These are phyloP conservation scores for Biscogniauxia sp. DNA, from an alignment of 2,329 filamentous ascomycete genomes.

Conservation along the genomic window DNA sequence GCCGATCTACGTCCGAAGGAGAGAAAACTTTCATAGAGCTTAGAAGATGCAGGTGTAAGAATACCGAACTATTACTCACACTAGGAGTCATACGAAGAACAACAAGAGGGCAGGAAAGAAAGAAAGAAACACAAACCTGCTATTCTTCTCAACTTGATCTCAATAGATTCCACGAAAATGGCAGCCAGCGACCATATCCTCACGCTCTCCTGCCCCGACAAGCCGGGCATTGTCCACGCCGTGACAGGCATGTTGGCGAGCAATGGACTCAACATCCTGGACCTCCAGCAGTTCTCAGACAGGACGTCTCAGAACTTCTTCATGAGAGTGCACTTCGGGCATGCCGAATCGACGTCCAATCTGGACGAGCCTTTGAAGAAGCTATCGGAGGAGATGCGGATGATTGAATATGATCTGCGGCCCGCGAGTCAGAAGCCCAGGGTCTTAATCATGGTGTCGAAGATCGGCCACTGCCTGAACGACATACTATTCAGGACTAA, in stretches of 20 bases:
- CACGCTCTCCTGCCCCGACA: slow-evolving; percentile 80
- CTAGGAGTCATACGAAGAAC: slow-evolving; percentile 13
- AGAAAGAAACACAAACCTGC: neutral
- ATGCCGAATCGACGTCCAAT: slow-evolving; percentile 50
- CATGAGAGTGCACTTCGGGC: slow-evolving; percentile 82
- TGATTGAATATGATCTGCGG: slow-evolving; percentile 67
- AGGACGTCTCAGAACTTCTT: slow-evolving; percentile 74
- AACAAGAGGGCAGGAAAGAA: neutral
- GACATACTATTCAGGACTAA: slow-evolving; percentile 78
- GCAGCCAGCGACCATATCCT: slow-evolving; percentile 62
- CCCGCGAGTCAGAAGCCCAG: slow-evolving; percentile 67
- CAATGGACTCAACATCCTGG: slow-evolving; percentile 75
- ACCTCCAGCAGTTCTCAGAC: slow-evolving; percentile 83
- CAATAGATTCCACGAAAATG: slow-evolving; percentile 18
- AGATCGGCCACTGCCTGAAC: slow-evolving; percentile 83
- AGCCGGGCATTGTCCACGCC: slow-evolving; percentile 80
- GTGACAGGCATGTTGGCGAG: slow-evolving; percentile 75
- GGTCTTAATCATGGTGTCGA: slow-evolving; percentile 85
- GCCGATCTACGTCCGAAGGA: slow-evolving; percentile 27
- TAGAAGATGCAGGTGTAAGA: slow-evolving; percentile 1
- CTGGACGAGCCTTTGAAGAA: slow-evolving; percentile 56
- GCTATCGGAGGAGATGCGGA: slow-evolving; percentile 62
- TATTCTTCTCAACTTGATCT: slow-evolving; percentile 13
- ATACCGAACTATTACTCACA: slow-evolving; percentile 17
- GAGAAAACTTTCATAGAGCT: slow-evolving; percentile 17